A percentile compares a stretch with the other conserved stretches of the same genome.
phyloP scores from a whole-genome alignment of 352 stramenopile genomes.

The Thraustochytrium sp. region DNA sequence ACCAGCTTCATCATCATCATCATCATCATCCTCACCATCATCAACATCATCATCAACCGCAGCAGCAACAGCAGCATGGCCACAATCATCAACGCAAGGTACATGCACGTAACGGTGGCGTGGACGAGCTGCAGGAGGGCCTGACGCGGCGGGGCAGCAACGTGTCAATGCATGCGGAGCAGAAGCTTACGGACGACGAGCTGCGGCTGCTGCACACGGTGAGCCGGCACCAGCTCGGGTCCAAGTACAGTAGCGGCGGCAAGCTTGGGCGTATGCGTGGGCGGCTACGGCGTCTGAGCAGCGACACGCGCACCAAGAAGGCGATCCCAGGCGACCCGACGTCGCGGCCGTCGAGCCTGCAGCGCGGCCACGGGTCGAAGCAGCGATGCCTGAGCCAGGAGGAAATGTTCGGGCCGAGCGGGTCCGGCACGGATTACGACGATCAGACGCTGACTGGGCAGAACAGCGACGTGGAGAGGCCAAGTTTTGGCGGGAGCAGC shows the following conservation, averaged over 20 bases:
- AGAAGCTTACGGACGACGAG: background rate
- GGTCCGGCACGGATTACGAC: too few species aligned
- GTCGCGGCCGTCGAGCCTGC: background rate
- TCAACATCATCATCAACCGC: background rate
- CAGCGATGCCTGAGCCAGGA: background rate
- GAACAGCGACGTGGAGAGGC: background rate
- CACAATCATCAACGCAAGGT: too few species aligned
- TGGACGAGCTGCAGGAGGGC: too few species aligned
- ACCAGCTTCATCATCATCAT: background rate
- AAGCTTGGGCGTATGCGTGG: background rate
- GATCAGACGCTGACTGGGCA: background rate
- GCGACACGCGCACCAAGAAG: constrained; percentile 1
- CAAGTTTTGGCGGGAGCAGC: background rate
- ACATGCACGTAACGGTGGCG: too few species aligned
- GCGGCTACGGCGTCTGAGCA: background rate
- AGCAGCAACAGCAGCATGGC: too few species aligned
- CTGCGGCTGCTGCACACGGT: background rate
- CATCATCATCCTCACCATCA: background rate
- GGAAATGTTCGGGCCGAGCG: background rate
- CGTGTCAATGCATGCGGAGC: too few species aligned
- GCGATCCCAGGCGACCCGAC: background rate
- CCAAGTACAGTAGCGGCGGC: background rate
- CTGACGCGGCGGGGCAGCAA: too few species aligned
- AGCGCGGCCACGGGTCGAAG: background rate
- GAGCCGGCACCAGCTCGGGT: background rate